Evolutionary conservation across 192 early-diverging fungal species (phyloP).

Genomic region (Obelidium mucronatum): DNA sequence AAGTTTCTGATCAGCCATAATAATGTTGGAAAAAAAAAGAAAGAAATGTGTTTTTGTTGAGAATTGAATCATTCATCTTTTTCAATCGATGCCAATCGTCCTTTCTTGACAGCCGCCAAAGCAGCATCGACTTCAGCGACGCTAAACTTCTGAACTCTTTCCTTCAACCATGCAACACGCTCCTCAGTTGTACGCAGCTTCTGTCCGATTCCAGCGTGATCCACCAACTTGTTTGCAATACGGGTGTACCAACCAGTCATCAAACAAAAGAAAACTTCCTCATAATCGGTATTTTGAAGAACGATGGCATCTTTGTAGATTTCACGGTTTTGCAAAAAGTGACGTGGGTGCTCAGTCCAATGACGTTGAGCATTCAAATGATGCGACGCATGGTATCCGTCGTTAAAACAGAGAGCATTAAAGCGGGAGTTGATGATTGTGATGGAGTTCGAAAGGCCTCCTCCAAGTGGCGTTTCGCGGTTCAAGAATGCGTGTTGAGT

Average conservation of each 20-base stretch:
- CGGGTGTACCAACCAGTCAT: constrained; percentile 42
- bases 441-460: constrained; percentile 44
- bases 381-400: constrained; percentile 59
- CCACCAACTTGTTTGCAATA: constrained; percentile 39
- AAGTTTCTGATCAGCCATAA: not conserved
- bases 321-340: constrained; percentile 29
- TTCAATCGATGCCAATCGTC: not conserved
- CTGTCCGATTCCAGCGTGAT: constrained; percentile 26
- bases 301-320: constrained; percentile 46
- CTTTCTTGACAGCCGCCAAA: not conserved
- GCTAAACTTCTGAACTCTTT: constrained; percentile 32
- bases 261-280: constrained; percentile 38
- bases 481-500: constrained; percentile 55
- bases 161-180: constrained; percentile 36
- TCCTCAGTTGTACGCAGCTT: constrained; percentile 23
- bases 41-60: not conserved
- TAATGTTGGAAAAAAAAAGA: not conserved
- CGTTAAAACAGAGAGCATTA: constrained; percentile 50
- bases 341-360: constrained; percentile 54
- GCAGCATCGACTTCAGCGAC: constrained; percentile 29
- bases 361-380: constrained; percentile 53
- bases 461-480: constrained; percentile 39
- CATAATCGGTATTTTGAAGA: constrained; percentile 42
- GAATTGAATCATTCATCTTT: not conserved
- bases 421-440: constrained; percentile 44